Evolutionary conservation across 2,329 filamentous ascomycete species (phyloP).

Genomic region (Pseudogymnoascus sp.): DNA sequence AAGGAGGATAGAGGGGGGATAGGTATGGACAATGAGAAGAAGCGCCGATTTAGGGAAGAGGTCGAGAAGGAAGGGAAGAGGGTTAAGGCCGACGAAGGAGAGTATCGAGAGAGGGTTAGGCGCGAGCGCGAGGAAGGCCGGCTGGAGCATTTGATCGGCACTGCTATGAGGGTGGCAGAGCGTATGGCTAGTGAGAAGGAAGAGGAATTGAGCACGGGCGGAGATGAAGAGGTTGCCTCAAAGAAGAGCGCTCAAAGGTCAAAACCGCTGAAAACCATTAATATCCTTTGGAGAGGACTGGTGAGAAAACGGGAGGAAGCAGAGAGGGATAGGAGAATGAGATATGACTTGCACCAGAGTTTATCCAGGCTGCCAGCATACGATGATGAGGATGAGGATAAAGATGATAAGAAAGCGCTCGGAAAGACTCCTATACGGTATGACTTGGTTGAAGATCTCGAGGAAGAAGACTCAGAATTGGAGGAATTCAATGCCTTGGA

Average conservation of each 20-base stretch:
- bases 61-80: constrained; percentile 51
- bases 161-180: constrained; percentile 77
- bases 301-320: constrained; percentile 61
- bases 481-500: constrained; percentile 68
- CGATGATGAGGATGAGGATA: constrained; percentile 60
- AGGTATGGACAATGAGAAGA: constrained; percentile 74
- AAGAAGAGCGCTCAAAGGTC: constrained; percentile 26
- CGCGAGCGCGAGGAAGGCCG: constrained; percentile 61
- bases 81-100: constrained; percentile 55
- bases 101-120: constrained; percentile 65
- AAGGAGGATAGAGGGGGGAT: constrained; percentile 79
- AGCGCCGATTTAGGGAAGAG: constrained; percentile 63
- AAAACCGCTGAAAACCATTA: constrained; percentile 57
- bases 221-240: constrained; percentile 18
- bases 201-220: constrained; percentile 14
- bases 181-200: constrained; percentile 43
- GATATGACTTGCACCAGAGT: constrained; percentile 58
- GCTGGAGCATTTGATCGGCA: constrained; percentile 60
- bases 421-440: constrained; percentile 48
- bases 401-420: constrained; percentile 62
- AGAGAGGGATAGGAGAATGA: constrained; percentile 58
- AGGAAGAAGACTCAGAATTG: constrained; percentile 73
- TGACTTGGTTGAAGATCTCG: constrained; percentile 57
- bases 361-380: constrained; percentile 56
- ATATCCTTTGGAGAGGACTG: constrained; percentile 72